Evolutionary conservation across 441 rosid genomes (phyloP).

Genomic region (Hypseocharis bilobata): DNA sequence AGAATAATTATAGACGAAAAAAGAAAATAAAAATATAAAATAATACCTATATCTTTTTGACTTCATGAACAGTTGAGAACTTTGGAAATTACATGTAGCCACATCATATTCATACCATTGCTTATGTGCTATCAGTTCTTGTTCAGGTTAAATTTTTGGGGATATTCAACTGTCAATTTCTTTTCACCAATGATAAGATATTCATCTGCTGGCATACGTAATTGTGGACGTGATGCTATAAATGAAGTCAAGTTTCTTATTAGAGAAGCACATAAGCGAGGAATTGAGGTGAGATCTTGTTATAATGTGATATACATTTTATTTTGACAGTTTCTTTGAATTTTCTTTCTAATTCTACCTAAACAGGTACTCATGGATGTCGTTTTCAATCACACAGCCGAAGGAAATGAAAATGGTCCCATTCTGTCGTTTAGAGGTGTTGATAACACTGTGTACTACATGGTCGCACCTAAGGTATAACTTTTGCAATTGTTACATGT

Average conservation of each 20-base stretch:
- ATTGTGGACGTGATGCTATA: conserved; percentile 59
- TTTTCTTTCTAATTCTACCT: conserved; percentile 23
- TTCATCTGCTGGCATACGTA: conserved; percentile 49
- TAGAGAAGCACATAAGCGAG: conserved; percentile 84
- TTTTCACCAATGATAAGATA: conserved; percentile 93
- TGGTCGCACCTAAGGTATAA: conserved; percentile 92
- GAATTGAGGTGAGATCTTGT: conserved; percentile 67
- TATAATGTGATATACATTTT: conserved; percentile 13
- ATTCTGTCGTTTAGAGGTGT: conserved; percentile 77
- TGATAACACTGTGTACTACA: conserved; percentile 85
- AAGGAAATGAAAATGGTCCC: conserved; percentile 92
- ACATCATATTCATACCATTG: conserved; percentile 1
- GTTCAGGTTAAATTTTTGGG: conserved; percentile 91
- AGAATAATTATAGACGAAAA: no score
- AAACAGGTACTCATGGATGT: conserved; percentile 88
- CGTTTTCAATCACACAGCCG: conserved; percentile 95
- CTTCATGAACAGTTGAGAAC: conserved; percentile 7
- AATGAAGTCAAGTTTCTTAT: conserved; percentile 79
- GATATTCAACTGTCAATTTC: conserved; percentile 77
- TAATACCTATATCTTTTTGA: not conserved
- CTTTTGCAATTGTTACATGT: conserved; percentile 11
- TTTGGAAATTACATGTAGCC: conserved; percentile 8
- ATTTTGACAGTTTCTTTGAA: conserved; percentile 7
- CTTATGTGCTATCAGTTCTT: conserved; percentile 16
- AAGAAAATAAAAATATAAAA: not conserved